A percentile compares a stretch with the other conserved stretches of the same genome.
Evolutionary conservation across 768 basidiomycete genomes (phyloP).

Genomic region (Boletus subparvulus): DNA sequence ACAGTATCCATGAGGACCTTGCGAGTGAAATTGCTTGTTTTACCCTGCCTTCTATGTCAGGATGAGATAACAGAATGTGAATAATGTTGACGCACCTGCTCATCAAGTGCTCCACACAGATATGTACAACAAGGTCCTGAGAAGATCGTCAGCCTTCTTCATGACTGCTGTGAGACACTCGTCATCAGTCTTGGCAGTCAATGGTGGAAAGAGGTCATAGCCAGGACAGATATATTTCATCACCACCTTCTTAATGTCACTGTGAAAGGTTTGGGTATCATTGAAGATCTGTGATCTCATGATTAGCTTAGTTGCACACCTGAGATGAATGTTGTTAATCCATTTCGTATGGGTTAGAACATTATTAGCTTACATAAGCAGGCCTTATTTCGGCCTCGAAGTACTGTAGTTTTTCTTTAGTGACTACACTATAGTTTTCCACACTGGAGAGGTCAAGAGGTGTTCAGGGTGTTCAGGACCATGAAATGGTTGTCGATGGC

Average conservation of each 20-base stretch:
- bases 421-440: too few relatives aligned
- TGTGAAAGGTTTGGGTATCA: background rate
- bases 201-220: background rate
- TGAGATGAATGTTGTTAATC: background rate
- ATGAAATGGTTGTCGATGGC: too few relatives aligned
- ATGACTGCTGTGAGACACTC: background rate
- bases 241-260: background rate
- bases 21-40: background rate
- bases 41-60: background rate
- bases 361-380: too few relatives aligned
- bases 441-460: too few relatives aligned
- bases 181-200: background rate
- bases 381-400: too few relatives aligned
- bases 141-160: background rate
- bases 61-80: background rate
- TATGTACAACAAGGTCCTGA: background rate
- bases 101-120: background rate
- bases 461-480: too few relatives aligned
- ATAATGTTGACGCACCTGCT: background rate
- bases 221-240: background rate
- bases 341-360: too few relatives aligned
- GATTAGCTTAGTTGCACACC: background rate
- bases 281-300: background rate
- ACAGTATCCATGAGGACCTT: background rate
- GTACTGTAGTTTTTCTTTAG: too few relatives aligned